Base-by-base conservation (phyloP, 73 alveolate species). In the Paramecium tetraurelia region DNA sequence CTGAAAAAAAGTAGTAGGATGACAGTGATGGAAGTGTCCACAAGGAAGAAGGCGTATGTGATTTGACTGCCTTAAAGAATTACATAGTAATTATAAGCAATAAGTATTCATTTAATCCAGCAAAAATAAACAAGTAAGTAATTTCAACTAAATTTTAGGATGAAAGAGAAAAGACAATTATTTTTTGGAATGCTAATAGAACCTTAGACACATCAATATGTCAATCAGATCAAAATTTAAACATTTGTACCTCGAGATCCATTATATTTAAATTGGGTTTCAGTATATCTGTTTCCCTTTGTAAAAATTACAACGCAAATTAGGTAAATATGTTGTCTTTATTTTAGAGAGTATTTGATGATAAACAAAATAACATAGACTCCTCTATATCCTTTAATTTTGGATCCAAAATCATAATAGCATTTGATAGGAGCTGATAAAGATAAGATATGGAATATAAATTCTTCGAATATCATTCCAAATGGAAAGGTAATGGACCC, bases 171-270 rank as follows among this genome's bases (percentile, higher is more conserved):
- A 31, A 24, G 46, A 12, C 12, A 31, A 12, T 41, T 68, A 24
- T 75, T 75, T 44, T 75, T 75, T 75, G 87, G 87, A 3, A 75
- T 75, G 87, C 9, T 75, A 11, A 40, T 75, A 11, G 87, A 75
- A 31, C 87, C 87, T 16, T 40, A 75, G 7, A 75, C 41, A 75
- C 48, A 29, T 33, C 21, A 75, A 36, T 36, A 75, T 40, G 7
- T 75, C 6, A 75, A 75, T 75, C 18, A 40, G 12, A 75, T 75
- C 12, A 75, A 75, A 35, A 36, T 75, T 33, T 40, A 75, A 40
- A 75, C 87, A 5, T 75, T 33, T 75, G 36, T 75, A 9, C 36
- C 41, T 16, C 7, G 59, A 35, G 59, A 40, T 40, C 69, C 10
- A 53, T n/a, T 36, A 33, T 40, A 31, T 75, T 11, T 1, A 18